Evolutionary conservation across 305 asterid genomes (phyloP), one percentile per base, ranked within the genome.

Genomic region (Solanum chacoense): DNA sequence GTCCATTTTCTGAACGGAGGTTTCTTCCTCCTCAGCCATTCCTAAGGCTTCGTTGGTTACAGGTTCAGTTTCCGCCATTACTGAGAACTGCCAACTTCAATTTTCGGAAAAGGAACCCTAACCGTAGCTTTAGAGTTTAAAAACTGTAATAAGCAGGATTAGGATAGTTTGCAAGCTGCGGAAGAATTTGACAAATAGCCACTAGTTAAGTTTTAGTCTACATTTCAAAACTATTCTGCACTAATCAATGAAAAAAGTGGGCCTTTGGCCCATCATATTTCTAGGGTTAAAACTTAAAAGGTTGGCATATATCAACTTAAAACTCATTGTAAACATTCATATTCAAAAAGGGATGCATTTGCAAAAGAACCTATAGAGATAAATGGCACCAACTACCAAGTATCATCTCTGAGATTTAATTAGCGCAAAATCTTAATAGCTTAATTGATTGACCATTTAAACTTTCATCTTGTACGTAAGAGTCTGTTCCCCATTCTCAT

Each of bases 61-160:
- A 36, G 90, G 36, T 87, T 89, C 92, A 35, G 90, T 40, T 80
- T 90, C 92, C 24, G 89, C 89, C 93, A 91, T 92, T 45, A 22
- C n/a, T 28, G 50, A 24, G 59, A 24, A 38, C 40, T 8, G 35
- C 36, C 26, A 9, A 37, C 14, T 69, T 67, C 11, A 80, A 55
- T 18, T 65, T 67, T 75, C 10, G 13, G 4, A 37, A 32, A 24
- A n/a, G 4, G 37, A 85, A 28, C 86, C 88, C 71, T 55, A 73
- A 13, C 3, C 5, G 7, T 18, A 28, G 37, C 22, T 20, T n/a
- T 38, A 38, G n/a, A 28, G 42, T 34, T 75, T 75, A 32, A 18
- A 18, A 76, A 20, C 29, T 24, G 6, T 14, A 38, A 71, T 38
- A 12, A 38, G 71, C 31, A 4, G 35, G 35, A 2, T 35, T 65